Evolutionary conservation across 1,284 basidiomycete genomes (phyloP).

Genomic region (Ustilago cynodontis): DNA sequence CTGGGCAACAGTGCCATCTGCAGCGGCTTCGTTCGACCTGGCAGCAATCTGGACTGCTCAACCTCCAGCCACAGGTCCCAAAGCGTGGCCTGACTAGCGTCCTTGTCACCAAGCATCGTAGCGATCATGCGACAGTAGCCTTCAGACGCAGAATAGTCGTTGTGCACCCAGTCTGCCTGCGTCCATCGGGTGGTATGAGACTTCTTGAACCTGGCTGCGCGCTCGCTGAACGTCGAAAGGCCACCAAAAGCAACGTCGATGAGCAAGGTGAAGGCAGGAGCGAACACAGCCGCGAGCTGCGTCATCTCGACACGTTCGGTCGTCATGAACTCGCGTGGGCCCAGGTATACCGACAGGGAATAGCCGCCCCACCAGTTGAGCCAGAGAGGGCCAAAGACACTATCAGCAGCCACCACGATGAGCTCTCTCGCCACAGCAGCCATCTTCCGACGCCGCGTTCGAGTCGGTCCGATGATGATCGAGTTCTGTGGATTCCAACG

Average conservation of each 20-base stretch:
- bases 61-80: constrained; percentile 38
- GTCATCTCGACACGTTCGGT: constrained; percentile 45
- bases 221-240: constrained; percentile 24
- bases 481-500: constrained; percentile 36
- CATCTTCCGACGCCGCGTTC: constrained; percentile 10
- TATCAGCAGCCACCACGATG: constrained; percentile 21
- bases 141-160: constrained; percentile 44
- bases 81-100: constrained; percentile 21
- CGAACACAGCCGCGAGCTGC: constrained; percentile 44
- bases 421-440: constrained; percentile 31
- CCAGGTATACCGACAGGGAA: constrained; percentile 35
- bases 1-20: constrained; percentile 37
- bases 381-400: constrained; percentile 43
- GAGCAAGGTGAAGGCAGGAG: constrained; percentile 36
- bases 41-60: constrained; percentile 23
- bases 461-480: constrained; percentile 30
- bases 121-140: constrained; percentile 47
- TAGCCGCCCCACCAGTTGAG: constrained; percentile 54
- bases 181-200: constrained; percentile 33
- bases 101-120: constrained; percentile 34
- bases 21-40: constrained; percentile 35
- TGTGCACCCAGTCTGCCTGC: constrained; percentile 46
- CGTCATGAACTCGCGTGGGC: constrained; percentile 34
- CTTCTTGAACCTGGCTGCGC: constrained; percentile 26
- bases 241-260: constrained; percentile 25